Percentiles rank a stretch among this genome's conserved stretches.
Evolutionary conservation across 805 yeast genomes (phyloP).

Genomic region (Saccharomyces paradoxus): DNA sequence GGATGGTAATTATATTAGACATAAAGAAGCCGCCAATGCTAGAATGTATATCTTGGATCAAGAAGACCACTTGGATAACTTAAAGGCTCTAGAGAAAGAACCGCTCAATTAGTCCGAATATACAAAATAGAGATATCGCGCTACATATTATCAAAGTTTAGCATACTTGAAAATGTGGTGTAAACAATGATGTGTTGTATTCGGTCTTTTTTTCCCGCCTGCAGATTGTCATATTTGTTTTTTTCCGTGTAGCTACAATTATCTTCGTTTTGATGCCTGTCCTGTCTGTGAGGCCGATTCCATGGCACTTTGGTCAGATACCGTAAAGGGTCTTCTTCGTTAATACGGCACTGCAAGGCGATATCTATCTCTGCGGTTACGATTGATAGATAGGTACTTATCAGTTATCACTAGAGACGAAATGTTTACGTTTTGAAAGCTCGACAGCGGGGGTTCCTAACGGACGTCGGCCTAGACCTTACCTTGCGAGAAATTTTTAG

Average conservation of each 20-base stretch:
- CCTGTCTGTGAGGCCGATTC: background rate
- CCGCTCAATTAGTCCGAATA: no score
- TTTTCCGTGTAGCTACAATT: background rate
- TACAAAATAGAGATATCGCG: no score
- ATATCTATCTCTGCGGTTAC: background rate
- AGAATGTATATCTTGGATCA: no score
- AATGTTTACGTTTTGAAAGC: background rate
- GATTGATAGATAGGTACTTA: background rate
- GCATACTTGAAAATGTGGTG: background rate
- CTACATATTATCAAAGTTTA: background rate
- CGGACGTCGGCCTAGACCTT: background rate
- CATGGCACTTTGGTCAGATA: background rate
- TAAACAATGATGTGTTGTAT: background rate
- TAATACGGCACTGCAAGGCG: background rate
- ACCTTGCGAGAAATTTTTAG: background rate
- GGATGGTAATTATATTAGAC: no score
- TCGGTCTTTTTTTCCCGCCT: background rate
- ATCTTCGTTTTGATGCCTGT: background rate
- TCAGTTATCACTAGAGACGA: background rate
- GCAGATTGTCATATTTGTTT: background rate
- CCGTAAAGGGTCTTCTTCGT: background rate
- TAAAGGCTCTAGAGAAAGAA: no score
- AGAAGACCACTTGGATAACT: no score
- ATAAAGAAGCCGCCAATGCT: no score
- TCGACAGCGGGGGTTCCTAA: background rate